These are phyloP conservation scores for Nakaseomyces glabratus DNA, from an alignment of 1,139 yeast species.

Conservation along the genomic window DNA sequence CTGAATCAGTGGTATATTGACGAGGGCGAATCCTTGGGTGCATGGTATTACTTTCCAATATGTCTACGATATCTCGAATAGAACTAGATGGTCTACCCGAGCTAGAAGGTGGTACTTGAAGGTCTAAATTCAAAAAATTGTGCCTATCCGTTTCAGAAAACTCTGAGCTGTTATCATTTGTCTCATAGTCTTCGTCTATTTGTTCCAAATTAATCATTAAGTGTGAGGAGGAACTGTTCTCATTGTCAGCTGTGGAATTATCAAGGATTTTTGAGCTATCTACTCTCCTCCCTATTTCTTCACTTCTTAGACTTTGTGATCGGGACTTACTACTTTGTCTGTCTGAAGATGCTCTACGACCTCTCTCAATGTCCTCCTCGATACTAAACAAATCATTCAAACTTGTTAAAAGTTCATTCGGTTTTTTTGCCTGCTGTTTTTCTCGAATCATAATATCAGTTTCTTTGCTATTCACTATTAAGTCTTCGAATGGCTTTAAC, in stretches of 20 bases:
- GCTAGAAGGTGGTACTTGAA: slow-evolving; percentile 29
- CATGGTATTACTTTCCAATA: slow-evolving; percentile 13
- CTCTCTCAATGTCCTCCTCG: slow-evolving; percentile 17
- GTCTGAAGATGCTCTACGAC: slow-evolving; percentile 16
- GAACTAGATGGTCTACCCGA: slow-evolving; percentile 19
- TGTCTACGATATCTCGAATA: slow-evolving; percentile 21
- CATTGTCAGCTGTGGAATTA: slow-evolving; percentile 8
- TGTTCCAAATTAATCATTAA: slow-evolving; percentile 23
- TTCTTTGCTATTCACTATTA: too few species aligned
- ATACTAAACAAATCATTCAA: slow-evolving; percentile 2
- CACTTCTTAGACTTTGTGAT: slow-evolving; percentile 22
- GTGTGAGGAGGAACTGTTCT: slow-evolving; percentile 10
- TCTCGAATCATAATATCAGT: too few species aligned
- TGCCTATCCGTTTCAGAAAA: slow-evolving; percentile 8
- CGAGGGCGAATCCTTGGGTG: neutral
- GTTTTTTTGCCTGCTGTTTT: too few species aligned
- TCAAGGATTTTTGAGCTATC: slow-evolving; percentile 7
- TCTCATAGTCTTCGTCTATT: slow-evolving; percentile 24
- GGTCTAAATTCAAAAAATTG: slow-evolving; percentile 19
- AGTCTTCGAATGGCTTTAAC: too few species aligned
- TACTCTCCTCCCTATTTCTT: slow-evolving; percentile 25
- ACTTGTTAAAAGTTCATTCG: neutral
- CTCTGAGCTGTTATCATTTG: slow-evolving; percentile 8
- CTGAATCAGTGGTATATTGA: slow-evolving; percentile 4
- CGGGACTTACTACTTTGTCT: slow-evolving; percentile 12